Percentiles rank a stretch among this genome's conserved stretches.
These are phyloP conservation scores for Cryptomeria japonica DNA, from an alignment of 75 land plant species.

Conservation along the genomic window DNA sequence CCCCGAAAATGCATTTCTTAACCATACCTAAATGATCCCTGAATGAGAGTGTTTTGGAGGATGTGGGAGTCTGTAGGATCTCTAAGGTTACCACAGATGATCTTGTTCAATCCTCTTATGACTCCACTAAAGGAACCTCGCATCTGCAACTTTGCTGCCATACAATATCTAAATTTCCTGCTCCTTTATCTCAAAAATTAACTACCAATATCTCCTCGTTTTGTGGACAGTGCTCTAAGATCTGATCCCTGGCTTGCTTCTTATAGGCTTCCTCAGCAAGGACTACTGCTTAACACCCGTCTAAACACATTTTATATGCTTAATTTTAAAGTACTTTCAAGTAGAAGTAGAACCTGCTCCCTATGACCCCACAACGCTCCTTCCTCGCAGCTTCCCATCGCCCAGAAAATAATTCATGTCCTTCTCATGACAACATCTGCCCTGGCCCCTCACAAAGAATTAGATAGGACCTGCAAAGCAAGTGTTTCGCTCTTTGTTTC, in stretches of 20 bases:
- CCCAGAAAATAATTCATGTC: neutral
- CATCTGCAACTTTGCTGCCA: conserved; percentile 5
- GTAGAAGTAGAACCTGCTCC: neutral
- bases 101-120: conserved; percentile 2
- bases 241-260: neutral
- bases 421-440: neutral
- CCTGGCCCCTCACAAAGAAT: too few species aligned
- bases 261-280: neutral
- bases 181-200: neutral
- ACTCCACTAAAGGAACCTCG: neutral
- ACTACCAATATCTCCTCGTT: neutral
- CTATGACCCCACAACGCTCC: neutral
- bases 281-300: neutral
- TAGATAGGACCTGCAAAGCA: too few species aligned
- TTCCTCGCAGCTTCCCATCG: neutral
- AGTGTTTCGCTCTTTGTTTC: too few species aligned
- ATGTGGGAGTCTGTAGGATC: neutral
- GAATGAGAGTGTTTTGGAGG: neutral
- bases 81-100: neutral
- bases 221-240: neutral
- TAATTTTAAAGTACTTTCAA: neutral
- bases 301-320: too few species aligned
- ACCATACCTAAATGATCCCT: neutral
- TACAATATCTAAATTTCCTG: neutral
- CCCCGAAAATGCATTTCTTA: neutral